Evolutionary conservation across 805 yeast genomes (phyloP), one percentile per base, ranked within the genome.

Genomic region (Metschnikowia koreensis): DNA sequence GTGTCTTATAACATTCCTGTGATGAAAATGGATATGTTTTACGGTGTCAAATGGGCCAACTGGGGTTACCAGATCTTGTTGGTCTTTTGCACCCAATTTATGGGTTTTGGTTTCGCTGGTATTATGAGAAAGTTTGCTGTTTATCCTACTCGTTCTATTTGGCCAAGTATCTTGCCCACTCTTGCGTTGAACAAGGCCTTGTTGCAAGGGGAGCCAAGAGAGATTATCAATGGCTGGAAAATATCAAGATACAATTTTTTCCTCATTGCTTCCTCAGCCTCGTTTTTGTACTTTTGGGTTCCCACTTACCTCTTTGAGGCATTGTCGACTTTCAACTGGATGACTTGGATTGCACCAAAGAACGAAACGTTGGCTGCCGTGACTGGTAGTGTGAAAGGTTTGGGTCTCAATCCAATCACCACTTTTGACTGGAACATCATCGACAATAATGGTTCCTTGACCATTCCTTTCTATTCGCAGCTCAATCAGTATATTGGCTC

Each of bases 341-440:
- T 83, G 38, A 74, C 85, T n/a, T 86, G 91, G 90, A 82, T 83
- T 45, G 73, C 63, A 16, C 81, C 81, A n/a, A 66, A 80, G 38
- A 82, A 81, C 61, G 78, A 78, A 47, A 75, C 76, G 15, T 75
- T 85, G 28, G 83, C 82, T 56, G 86, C 81, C 60, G 68, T 86
- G 15, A 85, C 86, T 57, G 93, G 93, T 45, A 71, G 80, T 7
- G 54, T 67, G 8, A 67, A 80, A 12, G 92, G 92, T 12, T 68
- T 85, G 51, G 90, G 89, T 17, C 60, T 83, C 61, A 66, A 83
- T 54, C 91, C 91, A 12, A 63, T 84, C 39, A 64, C 84, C 8
- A 81, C 86, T n/a, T 83, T 86, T 61, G 89, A 85, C 65, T 86
- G 89, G 89, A 79, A 79, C 59, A 70, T 84, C 39, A 77, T 83